Evolutionary conservation across 75 land plant species (phyloP), one percentile per base, ranked within the genome.

Genomic region (Pinus tabuliformis): DNA sequence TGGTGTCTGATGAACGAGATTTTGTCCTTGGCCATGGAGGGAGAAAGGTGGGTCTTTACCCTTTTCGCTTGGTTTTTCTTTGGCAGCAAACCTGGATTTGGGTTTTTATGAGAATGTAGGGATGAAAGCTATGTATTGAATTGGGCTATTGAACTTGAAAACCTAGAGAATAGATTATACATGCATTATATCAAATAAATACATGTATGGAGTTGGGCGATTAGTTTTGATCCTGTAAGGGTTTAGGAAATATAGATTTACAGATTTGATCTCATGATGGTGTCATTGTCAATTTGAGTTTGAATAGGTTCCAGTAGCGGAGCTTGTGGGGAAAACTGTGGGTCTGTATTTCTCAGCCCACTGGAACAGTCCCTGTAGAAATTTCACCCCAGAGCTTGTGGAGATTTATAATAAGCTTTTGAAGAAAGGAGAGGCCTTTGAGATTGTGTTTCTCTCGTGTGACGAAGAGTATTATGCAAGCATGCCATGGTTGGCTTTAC

Each of bases 281-380:
- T 39, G 5, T 39, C 5, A 39, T 39, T 4, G 42, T 39, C 7
- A 45, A 45, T 45, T 45, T 45, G 52, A 7, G 52, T 45, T 7
- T 68, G n/a, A 75, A 72, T 75, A 87, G 89, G 65, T 82, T n/a
- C 39, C 59, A 21, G 52, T 84, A 16, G 60, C 81, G 8, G 65
- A 82, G 14, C 87, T 85, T 58, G 70, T 60, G 56, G 89, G 89
- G 5, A 88, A 82, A 62, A 88, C 89, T 22, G 72, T 88, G 20
- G 89, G 89, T 39, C 80, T 88, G 13, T 88, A 82, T 75, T 88
- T 88, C 70, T 78, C 79, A 6, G 89, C 84, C 15, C 76, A 77
- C 33, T 82, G 88, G 33, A 1, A 33, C 2, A 33, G 1, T 33
- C 33, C 33, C 6, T 39, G 42, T 39, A 39, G 42, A 39, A 39